phyloP scores from a whole-genome alignment of 805 yeast genomes.

The Tetrapisispora phaffii region DNA sequence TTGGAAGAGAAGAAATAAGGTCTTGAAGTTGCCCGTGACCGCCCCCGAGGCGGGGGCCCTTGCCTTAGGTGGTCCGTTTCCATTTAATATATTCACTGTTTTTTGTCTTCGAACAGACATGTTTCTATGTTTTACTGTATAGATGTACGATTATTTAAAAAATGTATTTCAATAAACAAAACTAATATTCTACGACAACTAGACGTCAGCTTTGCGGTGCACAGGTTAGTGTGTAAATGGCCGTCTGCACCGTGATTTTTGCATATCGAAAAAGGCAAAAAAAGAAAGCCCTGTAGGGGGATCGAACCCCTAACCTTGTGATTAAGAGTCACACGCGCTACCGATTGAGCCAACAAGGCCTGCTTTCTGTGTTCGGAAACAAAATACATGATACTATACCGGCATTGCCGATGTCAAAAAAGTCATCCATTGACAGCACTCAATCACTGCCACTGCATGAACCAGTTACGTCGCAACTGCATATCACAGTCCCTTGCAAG shows the following conservation, averaged over 20 bases:
- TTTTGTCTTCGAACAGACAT: background rate
- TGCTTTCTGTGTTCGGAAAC: background rate
- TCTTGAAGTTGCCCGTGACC: no score
- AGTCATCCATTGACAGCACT: no score
- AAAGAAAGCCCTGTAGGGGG: constrained; percentile 12
- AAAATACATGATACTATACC: no score
- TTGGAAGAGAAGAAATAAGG: constrained; percentile 9
- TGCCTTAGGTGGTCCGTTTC: background rate
- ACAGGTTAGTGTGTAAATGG: background rate
- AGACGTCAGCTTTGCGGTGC: background rate
- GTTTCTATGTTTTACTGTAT: background rate
- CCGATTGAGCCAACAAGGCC: constrained; percentile 14
- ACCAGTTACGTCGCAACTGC: no score
- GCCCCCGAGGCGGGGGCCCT: no score
- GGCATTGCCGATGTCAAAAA: no score
- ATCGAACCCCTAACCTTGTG: constrained; percentile 13
- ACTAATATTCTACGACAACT: background rate
- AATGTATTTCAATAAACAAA: no score
- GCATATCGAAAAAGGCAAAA: background rate
- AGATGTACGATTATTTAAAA: background rate
- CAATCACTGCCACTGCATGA: no score
- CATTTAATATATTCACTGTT: background rate
- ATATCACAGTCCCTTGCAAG: no score
- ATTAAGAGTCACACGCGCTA: constrained; percentile 16
- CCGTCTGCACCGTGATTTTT: no score